Percentiles rank a stretch among this genome's conserved stretches.
Evolutionary conservation across 768 basidiomycete species (phyloP).

Genomic region (Mycena metata): DNA sequence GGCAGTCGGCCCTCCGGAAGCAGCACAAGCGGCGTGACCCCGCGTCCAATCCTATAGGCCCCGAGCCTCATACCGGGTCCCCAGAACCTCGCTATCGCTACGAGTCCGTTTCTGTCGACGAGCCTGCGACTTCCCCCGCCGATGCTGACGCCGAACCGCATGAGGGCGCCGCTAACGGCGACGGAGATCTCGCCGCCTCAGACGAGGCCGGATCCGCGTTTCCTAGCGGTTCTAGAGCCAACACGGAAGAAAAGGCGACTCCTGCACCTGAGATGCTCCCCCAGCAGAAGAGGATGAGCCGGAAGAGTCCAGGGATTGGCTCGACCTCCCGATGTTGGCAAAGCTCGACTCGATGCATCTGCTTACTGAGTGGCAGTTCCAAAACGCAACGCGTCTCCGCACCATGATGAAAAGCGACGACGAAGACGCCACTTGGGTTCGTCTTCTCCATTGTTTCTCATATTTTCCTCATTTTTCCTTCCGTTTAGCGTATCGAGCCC

Average conservation of each 20-base stretch:
- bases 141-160: slow-evolving; percentile 40
- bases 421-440: slow-evolving; percentile 82
- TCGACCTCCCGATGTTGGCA: slow-evolving; percentile 73
- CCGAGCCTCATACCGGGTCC: slow-evolving; percentile 58
- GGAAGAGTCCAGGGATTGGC: slow-evolving; percentile 73
- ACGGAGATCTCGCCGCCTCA: neutral
- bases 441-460: slow-evolving; percentile 43
- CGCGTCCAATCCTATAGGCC: slow-evolving; percentile 77
- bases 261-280: slow-evolving; percentile 24
- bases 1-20: slow-evolving; percentile 83
- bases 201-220: slow-evolving; percentile 13
- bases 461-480: slow-evolving; percentile 20
- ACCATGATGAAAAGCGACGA: slow-evolving; percentile 84
- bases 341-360: slow-evolving; percentile 84
- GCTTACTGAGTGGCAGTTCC: slow-evolving; percentile 89
- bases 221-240: slow-evolving; percentile 13
- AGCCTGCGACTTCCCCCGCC: slow-evolving; percentile 39
- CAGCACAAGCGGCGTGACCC: slow-evolving; percentile 85
- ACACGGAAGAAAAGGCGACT: slow-evolving; percentile 11
- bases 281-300: slow-evolving; percentile 43
- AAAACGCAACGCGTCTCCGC: slow-evolving; percentile 78
- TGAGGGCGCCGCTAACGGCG: slow-evolving; percentile 6
- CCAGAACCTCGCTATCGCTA: slow-evolving; percentile 47
- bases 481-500: slow-evolving; percentile 81
- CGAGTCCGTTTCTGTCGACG: slow-evolving; percentile 36